Conservation (phyloP, 2,329 filamentous ascomycete genomes). For the Microdochium trichocladiopsis region DNA sequence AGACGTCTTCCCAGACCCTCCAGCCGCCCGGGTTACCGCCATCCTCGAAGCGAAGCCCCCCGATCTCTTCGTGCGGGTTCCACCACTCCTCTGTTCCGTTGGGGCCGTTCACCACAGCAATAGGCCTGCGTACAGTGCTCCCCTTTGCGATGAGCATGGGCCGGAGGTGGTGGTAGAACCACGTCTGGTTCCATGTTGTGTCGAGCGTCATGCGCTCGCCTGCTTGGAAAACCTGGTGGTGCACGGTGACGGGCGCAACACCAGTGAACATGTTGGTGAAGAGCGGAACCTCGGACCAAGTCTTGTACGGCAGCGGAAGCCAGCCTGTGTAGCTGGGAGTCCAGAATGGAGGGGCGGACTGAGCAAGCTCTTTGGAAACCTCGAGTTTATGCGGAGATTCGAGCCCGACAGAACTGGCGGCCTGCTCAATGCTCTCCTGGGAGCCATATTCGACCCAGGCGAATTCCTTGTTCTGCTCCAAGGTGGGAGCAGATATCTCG, state of each 20-base stretch:
- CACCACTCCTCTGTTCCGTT: conserved; percentile 3
- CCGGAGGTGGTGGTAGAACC: conserved; percentile 3
- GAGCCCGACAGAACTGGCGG: neutral
- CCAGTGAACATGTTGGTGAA: conserved; percentile 4
- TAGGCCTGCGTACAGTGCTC: conserved; percentile 1
- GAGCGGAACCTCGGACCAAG: conserved; percentile 2
- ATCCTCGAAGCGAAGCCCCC: conserved; percentile 1
- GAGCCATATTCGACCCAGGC: conserved; percentile 2
- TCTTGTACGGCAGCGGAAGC: neutral
- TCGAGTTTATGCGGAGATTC: neutral
- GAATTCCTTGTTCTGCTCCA: neutral
- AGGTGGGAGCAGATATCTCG: conserved; percentile 1
- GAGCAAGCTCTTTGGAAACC: neutral
- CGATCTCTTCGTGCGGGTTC: conserved; percentile 1
- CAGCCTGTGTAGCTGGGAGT: conserved; percentile 3
- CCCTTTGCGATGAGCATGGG: neutral
- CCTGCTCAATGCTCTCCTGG: neutral
- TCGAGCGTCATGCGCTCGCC: neutral
- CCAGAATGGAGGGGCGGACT: conserved; percentile 3
- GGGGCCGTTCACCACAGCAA: neutral
- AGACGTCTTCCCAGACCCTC: conserved; percentile 1
- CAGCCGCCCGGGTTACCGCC: conserved; percentile 1
- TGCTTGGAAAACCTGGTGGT: neutral
- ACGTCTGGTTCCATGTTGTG: conserved; percentile 1
- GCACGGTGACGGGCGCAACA: conserved; percentile 1